Evolutionary conservation across 768 basidiomycete species (phyloP), one percentile per base, ranked within the genome.

Genomic region (Agaricus sinodeliciosus): DNA sequence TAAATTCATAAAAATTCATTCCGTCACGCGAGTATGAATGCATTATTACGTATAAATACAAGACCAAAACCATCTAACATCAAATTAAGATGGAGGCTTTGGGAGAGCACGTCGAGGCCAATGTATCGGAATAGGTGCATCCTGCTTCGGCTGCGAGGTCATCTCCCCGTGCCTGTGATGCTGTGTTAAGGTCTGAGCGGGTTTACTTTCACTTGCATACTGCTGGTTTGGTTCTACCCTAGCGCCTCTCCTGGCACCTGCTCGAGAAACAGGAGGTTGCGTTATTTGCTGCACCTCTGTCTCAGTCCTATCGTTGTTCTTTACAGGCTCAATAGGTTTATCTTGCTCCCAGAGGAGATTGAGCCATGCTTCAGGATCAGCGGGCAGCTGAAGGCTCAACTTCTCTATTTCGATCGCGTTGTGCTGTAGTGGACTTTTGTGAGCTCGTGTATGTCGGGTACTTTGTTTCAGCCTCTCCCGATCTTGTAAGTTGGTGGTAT

Each of bases 101-200:
- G 50, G 50, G 9, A 51, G 36, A 12, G 50, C 35, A 35, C 50
- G 50, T 45, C n/a, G 43, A 44, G 50, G 35, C n/a, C 35, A 18
- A 15, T 44, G 34, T 7, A 36, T n/a, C 13, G 50, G 5, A 11
- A 39, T 43, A 9, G 11, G 15, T 19, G 41, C 6, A 28, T 34
- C 18, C 15, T 43, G 49, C 6, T 11, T 19, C 31, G 27, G 28
- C 19, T 9, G 28, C 6, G 28, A 5, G 9, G n/a, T 26, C 13
- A 13, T 9, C 37, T 44, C 42, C 8, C 41, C 39, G 22, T 51
- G 36, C 5, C 16, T 9, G 12, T 42, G 50, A 2, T 13, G 35
- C 5, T 44, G 50, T 5, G 22, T 13, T 13, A 13, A 8, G 9
- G 25, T 26, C 12, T 2, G 2, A 31, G 11, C 6, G 11, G 31